Percentiles rank a stretch among this genome's conserved stretches.
phyloP scores from a whole-genome alignment of 2,329 filamentous ascomycete genomes.

The Penicillium sp. region DNA sequence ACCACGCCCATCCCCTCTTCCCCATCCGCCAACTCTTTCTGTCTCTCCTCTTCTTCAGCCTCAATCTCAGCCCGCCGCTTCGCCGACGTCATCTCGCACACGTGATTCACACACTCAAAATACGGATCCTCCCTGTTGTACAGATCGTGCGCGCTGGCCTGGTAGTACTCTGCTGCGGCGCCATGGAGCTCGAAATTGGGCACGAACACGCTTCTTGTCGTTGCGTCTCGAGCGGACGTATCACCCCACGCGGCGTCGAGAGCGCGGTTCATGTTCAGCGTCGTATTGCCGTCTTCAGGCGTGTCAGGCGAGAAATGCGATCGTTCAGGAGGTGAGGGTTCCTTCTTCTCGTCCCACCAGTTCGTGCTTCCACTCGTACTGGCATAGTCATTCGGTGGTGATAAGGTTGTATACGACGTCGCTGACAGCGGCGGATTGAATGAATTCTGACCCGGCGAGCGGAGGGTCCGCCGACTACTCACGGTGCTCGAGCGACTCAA shows the following conservation, averaged over 20 bases:
- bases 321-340: slow-evolving; percentile 9
- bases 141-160: slow-evolving; percentile 44
- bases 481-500: slow-evolving; percentile 35
- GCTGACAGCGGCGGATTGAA: slow-evolving; percentile 21
- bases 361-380: slow-evolving; percentile 15
- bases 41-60: not conserved
- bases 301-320: slow-evolving; percentile 33
- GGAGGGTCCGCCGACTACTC: slow-evolving; percentile 25
- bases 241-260: not conserved
- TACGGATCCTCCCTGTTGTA: slow-evolving; percentile 35
- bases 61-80: slow-evolving; percentile 7
- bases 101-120: slow-evolving; percentile 43
- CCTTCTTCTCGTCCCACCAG: slow-evolving; percentile 25
- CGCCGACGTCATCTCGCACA: slow-evolving; percentile 33
- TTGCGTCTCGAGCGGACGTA: not conserved
- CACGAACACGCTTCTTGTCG: slow-evolving; percentile 11
- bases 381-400: not conserved
- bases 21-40: not conserved
- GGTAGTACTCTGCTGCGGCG: slow-evolving; percentile 40
- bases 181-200: slow-evolving; percentile 27
- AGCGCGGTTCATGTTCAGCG: not conserved
- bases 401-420: slow-evolving; percentile 6
- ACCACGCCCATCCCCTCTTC: slow-evolving; percentile 17
- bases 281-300: slow-evolving; percentile 16
- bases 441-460: slow-evolving; percentile 19